These are phyloP conservation scores for Xylariomycetidae sp. DNA, from an alignment of 2,329 filamentous ascomycete genomes.

Conservation along the genomic window DNA sequence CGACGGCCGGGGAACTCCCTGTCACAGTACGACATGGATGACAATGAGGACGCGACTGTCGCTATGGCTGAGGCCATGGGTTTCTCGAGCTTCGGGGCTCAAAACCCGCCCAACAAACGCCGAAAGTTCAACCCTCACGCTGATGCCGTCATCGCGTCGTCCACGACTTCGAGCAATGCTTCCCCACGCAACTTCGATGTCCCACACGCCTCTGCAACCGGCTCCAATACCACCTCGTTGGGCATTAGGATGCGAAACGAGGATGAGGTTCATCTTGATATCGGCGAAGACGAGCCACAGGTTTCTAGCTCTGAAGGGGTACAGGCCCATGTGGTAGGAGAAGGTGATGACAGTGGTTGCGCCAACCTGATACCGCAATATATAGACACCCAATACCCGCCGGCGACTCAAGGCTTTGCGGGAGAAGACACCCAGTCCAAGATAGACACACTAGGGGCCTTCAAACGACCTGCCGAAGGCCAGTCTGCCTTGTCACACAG, in stretches of 20 bases:
- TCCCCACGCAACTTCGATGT: conserved; percentile 11
- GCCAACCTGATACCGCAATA: conserved; percentile 23
- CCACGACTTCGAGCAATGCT: conserved; percentile 19
- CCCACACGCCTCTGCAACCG: conserved; percentile 16
- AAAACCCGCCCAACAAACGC: conserved; percentile 54
- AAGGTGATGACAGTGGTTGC: conserved; percentile 3
- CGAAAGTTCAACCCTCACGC: conserved; percentile 59
- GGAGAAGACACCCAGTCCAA: conserved; percentile 17
- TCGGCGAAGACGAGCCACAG: conserved; percentile 33
- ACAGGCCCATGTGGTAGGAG: not conserved
- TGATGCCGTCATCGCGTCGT: conserved; percentile 27
- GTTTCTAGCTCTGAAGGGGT: conserved; percentile 9
- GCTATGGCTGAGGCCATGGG: conserved; percentile 67
- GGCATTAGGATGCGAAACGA: conserved; percentile 33
- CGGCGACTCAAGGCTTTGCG: conserved; percentile 9
- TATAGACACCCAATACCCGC: conserved; percentile 29
- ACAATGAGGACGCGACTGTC: conserved; percentile 33
- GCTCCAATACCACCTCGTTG: conserved; percentile 34
- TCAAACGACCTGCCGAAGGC: too few species aligned
- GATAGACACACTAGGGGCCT: too few species aligned
- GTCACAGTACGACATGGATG: conserved; percentile 16
- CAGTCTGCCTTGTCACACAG: conserved; percentile 7
- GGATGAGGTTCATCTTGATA: conserved; percentile 42
- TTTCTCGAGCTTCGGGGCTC: conserved; percentile 64
- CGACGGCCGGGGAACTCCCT: too few species aligned